Evolutionary conservation across 108 stramenopile species (phyloP), one percentile per base, ranked within the genome.

Genomic region (Conticribra guillardii): DNA sequence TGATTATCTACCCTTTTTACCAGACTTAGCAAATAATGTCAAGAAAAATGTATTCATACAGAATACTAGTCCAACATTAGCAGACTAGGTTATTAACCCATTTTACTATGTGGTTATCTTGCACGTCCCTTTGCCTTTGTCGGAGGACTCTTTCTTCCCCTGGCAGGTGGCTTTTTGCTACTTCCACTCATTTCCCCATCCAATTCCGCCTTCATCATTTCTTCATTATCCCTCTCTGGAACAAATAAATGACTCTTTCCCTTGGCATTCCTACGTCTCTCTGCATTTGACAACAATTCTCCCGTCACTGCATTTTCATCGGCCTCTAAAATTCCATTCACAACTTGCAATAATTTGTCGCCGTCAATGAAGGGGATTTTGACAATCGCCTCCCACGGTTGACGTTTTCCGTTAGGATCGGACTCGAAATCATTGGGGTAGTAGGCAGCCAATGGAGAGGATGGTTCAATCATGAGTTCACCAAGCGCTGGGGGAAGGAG

Each of bases 301-400:
- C 65, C 73, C 17, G 21, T 34, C 31, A 67, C 34, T 7, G 56
- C 55, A 29, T 77, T 64, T 3, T 86, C 61, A 30, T 89, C 91
- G 11, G 84, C 71, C 27, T 86, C 82, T 17, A 94, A 45, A 52
- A 96, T 72, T 27, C 54, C 56, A 27, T 87, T 71, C 14, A 98
- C 89, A 49, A 88, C 89, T 22, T 85, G 80, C 24, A 96, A 75
- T 34, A 99, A 62, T 24, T 84, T 53, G 33, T 82, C 85, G 54
- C 89, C 90, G 31, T 96, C 96, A 64, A 99, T 97, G 74, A 99
- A 99, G 45, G 99, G 99, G 54, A 99, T 93, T 54, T 97, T 77
- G 50, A 96, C 96, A 68, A 99, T 93, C 27, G 96, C 97, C 71
- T 98, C 96, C 99, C 99, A 99, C 9, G 92, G 81, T 60, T 90